Evolutionary conservation across 306 rosid species (phyloP), one percentile per base, ranked within the genome.

Genomic region (Corylus americana): DNA sequence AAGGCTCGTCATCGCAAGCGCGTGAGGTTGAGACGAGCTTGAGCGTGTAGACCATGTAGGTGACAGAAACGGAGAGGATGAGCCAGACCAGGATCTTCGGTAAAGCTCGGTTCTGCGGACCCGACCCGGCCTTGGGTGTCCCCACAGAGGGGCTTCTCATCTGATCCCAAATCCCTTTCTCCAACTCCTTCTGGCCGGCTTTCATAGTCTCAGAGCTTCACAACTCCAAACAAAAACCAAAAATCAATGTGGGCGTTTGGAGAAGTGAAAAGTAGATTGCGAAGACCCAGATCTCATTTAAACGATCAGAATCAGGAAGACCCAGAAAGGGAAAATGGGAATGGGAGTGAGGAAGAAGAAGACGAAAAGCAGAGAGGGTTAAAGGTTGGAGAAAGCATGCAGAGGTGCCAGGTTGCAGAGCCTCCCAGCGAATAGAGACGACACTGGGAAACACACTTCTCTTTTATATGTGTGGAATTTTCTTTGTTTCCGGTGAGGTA

Each of bases 11-110:
- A 39, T 54, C 77, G 86, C 99, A 93, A 51, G 82, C 49, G 78
- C 68, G 89, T 16, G 97, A 76, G 48, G 89, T 68, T 22, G 96
- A 85, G 42, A 91, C 86, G 14, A 96, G 91, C 80, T 91, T 90
- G 50, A 91, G 85, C 8, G 93, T 91, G 89, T 93, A 93, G 39
- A 88, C 78, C 61, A 90, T 70, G 80, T 93, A 96, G 25, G 91
- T 88, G 71, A 93, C 67, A 3, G 92, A 91, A 57, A 93, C 88
- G 70, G 89, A 79, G 84, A 91, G 89, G 77, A 96, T 89, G 18
- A 92, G 91, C 88, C 89, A 90, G 14, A 96, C 71, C 55, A 96
- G 78, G 0, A 91, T 84, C 78, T 91, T 96, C 0, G 88, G 87
- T 18, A 86, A 81, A 63, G 81, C 14, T 47, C 90, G 80, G 11